Conservation (phyloP, 257 asterid genomes). For the Gentiana dahurica region DNA sequence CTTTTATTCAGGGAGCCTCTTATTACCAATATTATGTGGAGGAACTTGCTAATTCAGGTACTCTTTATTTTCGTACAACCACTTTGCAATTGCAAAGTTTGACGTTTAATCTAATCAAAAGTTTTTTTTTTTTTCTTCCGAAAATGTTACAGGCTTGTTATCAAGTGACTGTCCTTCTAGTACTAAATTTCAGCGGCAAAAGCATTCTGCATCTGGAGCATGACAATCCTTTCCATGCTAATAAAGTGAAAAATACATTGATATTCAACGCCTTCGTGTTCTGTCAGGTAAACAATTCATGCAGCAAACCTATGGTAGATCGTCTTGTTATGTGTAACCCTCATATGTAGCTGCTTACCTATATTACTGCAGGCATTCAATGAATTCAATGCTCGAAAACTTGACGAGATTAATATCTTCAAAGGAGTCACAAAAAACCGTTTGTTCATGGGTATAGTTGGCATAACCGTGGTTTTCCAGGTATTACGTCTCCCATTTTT, state of each 20-base stretch:
- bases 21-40: conserved; percentile 94
- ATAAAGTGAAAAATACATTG: conserved; percentile 64
- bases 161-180: conserved; percentile 75
- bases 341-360: neutral
- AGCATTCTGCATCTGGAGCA: conserved; percentile 47
- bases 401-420: conserved; percentile 75
- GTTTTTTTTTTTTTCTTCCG: conserved; percentile 1
- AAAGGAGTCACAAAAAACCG: conserved; percentile 62
- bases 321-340: too few species aligned
- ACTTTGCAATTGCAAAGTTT: neutral
- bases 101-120: neutral
- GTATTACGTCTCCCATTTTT: conserved; percentile 19
- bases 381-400: conserved; percentile 86
- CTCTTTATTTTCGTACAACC: neutral
- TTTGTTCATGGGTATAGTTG: conserved; percentile 67
- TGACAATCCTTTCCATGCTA: conserved; percentile 35
- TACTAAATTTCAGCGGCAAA: conserved; percentile 70
- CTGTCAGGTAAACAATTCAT: conserved; percentile 48
- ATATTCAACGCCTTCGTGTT: conserved; percentile 85
- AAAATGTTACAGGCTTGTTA: conserved; percentile 52
- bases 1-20: conserved; percentile 74
- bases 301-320: too few species aligned
- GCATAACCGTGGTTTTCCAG: conserved; percentile 71
- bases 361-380: conserved; percentile 47
- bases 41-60: conserved; percentile 90